Evolutionary conservation across 1,284 basidiomycete species (phyloP).

Genomic region (Ustilago hordei): DNA sequence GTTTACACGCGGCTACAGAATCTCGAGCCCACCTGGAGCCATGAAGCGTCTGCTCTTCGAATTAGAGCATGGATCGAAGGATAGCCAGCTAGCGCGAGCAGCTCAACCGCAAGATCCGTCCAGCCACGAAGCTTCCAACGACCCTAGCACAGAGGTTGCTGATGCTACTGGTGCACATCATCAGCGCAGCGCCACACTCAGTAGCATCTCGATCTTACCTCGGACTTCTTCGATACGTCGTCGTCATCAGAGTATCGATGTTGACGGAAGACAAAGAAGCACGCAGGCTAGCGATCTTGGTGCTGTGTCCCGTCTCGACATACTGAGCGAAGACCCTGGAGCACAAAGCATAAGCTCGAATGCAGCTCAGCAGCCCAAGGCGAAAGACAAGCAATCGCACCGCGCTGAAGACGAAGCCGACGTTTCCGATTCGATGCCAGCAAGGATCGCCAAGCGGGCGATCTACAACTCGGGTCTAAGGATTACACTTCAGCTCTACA

Average conservation of each 20-base stretch:
- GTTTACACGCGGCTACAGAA: background rate
- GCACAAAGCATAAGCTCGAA: background rate
- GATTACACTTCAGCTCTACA: background rate
- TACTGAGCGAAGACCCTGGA: background rate
- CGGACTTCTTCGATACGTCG: conserved; percentile 20
- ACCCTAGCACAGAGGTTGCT: background rate
- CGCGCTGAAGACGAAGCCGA: background rate
- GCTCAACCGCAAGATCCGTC: background rate
- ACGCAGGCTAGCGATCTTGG: background rate
- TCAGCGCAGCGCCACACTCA: conserved; percentile 9
- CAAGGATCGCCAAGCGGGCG: background rate
- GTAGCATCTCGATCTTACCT: background rate
- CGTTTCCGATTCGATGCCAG: background rate
- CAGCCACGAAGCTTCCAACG: background rate
- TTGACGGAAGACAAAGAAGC: conserved; percentile 4
- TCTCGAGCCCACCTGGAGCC: conserved; percentile 19
- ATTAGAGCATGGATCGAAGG: conserved; percentile 7
- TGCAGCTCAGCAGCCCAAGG: background rate
- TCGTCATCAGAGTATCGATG: conserved; percentile 16
- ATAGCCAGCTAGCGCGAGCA: background rate
- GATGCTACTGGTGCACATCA: background rate
- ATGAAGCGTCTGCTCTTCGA: conserved; percentile 17
- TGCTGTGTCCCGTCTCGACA: background rate
- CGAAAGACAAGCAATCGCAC: background rate
- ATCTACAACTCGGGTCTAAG: background rate